phyloP scores from a whole-genome alignment of 495 filamentous ascomycete genomes.

The Friedmanniomyces simplex region DNA sequence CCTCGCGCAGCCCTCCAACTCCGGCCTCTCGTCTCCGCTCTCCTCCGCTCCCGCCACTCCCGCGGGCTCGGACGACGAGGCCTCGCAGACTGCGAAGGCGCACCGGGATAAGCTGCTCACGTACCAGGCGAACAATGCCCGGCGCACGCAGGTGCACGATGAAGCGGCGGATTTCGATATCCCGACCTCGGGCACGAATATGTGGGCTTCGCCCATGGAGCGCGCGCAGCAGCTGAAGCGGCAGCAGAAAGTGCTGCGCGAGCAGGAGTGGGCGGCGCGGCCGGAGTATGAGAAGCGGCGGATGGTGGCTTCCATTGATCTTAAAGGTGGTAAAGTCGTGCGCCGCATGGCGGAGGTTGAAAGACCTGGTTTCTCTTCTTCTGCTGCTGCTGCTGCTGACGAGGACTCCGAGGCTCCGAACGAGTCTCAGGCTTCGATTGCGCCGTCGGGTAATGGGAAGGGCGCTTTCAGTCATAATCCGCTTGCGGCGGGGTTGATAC shows the following conservation, averaged over 20 bases:
- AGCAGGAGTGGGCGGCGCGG: constrained; percentile 81
- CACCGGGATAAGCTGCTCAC: constrained; percentile 74
- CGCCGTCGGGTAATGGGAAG: constrained; percentile 24
- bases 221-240: constrained; percentile 76
- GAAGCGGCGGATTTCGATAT: constrained; percentile 92
- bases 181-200: constrained; percentile 52
- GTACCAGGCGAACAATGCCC: constrained; percentile 83
- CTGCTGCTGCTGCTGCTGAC: neutral
- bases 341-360: constrained; percentile 8
- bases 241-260: constrained; percentile 77
- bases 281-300: constrained; percentile 91
- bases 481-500: constrained; percentile 58
- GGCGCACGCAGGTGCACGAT: constrained; percentile 77
- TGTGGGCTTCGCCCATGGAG: constrained; percentile 85
- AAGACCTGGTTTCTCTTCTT: constrained; percentile 10
- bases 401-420: neutral
- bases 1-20: constrained; percentile 22
- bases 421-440: neutral
- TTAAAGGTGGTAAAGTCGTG: constrained; percentile 8
- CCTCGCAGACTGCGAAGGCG: constrained; percentile 42
- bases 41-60: constrained; percentile 37
- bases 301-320: constrained; percentile 76
- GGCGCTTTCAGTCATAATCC: constrained; percentile 78
- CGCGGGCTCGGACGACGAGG: constrained; percentile 36
- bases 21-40: constrained; percentile 23